phyloP scores from a whole-genome alignment of 2,329 filamentous ascomycete genomes.

The Colletotrichum sansevieriae region DNA sequence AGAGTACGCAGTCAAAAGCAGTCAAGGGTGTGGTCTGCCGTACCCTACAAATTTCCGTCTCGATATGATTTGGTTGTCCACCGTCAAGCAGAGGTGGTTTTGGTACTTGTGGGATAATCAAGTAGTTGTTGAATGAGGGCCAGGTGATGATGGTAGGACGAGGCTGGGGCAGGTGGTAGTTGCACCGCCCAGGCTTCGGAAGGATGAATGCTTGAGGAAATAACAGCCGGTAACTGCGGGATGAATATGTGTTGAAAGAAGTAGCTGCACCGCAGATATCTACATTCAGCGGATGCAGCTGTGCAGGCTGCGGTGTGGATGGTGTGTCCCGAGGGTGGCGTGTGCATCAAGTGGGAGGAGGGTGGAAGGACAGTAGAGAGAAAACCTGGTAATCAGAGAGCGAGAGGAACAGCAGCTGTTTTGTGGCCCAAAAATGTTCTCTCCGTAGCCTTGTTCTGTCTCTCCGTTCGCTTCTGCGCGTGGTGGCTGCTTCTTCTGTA shows the following conservation, averaged over 20 bases:
- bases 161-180: conserved; percentile 7
- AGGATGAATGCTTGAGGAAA: conserved; percentile 22
- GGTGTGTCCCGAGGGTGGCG: conserved; percentile 16
- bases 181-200: conserved; percentile 16
- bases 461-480: conserved; percentile 4
- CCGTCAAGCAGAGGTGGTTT: conserved; percentile 10
- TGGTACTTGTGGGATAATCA: conserved; percentile 32
- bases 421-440: conserved; percentile 3
- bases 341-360: conserved; percentile 28
- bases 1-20: conserved; percentile 1
- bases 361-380: conserved; percentile 5
- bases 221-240: conserved; percentile 14
- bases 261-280: conserved; percentile 30
- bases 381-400: not conserved
- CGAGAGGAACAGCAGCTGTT: not conserved
- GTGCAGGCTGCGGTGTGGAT: conserved; percentile 2
- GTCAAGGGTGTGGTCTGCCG: not conserved
- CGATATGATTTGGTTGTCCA: not conserved
- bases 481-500: conserved; percentile 2
- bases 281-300: conserved; percentile 34
- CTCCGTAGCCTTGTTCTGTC: not conserved
- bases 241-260: conserved; percentile 29
- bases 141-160: conserved; percentile 15
- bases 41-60: not conserved
- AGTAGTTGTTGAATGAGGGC: conserved; percentile 18